Conservation (phyloP, 1,139 yeast genomes). For the Yamadazyma blattariae region DNA sequence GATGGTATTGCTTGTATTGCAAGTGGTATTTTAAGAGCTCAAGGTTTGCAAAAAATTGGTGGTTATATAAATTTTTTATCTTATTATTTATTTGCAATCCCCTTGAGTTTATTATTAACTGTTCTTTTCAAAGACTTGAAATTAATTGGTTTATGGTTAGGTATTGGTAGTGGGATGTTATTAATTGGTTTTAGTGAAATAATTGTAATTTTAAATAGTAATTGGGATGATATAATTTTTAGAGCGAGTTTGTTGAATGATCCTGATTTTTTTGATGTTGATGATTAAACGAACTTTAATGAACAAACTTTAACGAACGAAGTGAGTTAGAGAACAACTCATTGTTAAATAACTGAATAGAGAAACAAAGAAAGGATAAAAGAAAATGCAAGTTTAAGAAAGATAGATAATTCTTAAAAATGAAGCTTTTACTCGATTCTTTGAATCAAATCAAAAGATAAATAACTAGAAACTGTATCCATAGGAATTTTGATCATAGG, state of each 20-base stretch:
- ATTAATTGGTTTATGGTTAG: slow-evolving; percentile 83
- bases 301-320: no score
- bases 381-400: no score
- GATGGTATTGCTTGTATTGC: slow-evolving; percentile 84
- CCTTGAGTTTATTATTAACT: slow-evolving; percentile 65
- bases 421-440: no score
- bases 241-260: slow-evolving; percentile 27
- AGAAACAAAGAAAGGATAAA: no score
- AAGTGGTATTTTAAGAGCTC: slow-evolving; percentile 82
- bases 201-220: slow-evolving; percentile 31
- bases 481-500: no score
- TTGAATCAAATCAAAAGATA: no score
- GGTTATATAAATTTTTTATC: slow-evolving; percentile 74
- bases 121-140: slow-evolving; percentile 46
- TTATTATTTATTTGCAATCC: slow-evolving; percentile 62
- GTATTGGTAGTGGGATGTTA: slow-evolving; percentile 74
- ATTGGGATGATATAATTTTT: slow-evolving; percentile 41
- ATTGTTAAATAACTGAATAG: no score
- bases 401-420: no score
- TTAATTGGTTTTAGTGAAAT: slow-evolving; percentile 65
- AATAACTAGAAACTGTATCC: no score
- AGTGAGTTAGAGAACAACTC: not conserved
- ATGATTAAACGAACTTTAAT: no score
- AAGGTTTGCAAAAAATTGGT: slow-evolving; percentile 82
- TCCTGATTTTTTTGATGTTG: slow-evolving; percentile 16